Base-by-base conservation (phyloP, 106 monocot species). In the Cymbidium sinense region DNA sequence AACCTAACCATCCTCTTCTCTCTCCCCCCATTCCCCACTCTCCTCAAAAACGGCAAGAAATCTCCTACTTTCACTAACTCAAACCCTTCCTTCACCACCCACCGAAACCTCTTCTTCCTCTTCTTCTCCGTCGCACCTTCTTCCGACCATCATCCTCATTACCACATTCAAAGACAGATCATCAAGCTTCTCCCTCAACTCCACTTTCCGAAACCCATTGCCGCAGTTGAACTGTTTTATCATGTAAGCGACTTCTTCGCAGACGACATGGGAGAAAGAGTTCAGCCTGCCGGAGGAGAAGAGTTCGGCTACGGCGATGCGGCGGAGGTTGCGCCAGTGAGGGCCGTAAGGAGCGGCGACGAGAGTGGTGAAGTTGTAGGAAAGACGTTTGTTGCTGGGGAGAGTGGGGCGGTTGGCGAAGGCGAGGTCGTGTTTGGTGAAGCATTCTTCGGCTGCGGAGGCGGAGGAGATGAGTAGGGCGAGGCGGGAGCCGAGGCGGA, bases 321-420 rank as follows among this genome's bases (percentile, higher is more conserved):
- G 86, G 21, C 89, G 82, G 50, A 83, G 78, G 73, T 81, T 79
- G 70, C 86, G 86, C 87, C 84, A 89, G 29, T 43, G 78, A 5
- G 82, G 62, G 20, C 89, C 79, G 77, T 89, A 85, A 41, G 70
- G 64, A 11, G 86, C 75, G 17, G 39, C 39, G 27, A 31, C 73
- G 43, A 92, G 27, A 58, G 83, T 75, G 61, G 85, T 81, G 85
- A 65, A 69, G 78, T 83, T 64, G 72, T 85, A 81, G 43, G 76
- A 62, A 23, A 84, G 64, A 52, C 58, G 34, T 43, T 82, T 79
- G 23, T 39, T 64, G 8, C 75, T 69, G 43, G 81, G 77, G 35
- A 89, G 61, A 2, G 47, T 43, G 1, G 85, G 85, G 2, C 89
- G 89, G 81, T 84, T 85, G 58, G 92, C 92, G 85, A 92, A 89